Percentiles rank a stretch among this genome's conserved stretches.
Evolutionary conservation across 2,329 filamentous ascomycete genomes (phyloP).

Genomic region (Zasmidium cellare): DNA sequence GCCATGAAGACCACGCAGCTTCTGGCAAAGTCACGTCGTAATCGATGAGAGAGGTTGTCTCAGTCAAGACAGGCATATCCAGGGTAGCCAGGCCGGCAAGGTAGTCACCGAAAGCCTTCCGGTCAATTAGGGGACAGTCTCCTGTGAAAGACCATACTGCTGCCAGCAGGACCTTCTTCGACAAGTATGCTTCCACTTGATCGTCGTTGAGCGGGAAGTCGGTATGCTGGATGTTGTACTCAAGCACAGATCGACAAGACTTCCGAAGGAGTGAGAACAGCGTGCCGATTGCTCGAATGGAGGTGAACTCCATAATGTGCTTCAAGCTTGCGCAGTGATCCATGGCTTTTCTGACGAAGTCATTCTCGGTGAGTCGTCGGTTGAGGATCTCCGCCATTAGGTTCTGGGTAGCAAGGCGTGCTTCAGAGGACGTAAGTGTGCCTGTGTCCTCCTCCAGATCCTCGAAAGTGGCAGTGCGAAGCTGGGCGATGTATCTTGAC

Average conservation of each 20-base stretch:
- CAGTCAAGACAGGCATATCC: constrained; percentile 76
- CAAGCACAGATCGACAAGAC: constrained; percentile 83
- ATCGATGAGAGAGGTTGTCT: constrained; percentile 83
- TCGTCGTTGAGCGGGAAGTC: constrained; percentile 92
- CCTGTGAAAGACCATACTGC: constrained; percentile 95
- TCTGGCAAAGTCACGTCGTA: constrained; percentile 87
- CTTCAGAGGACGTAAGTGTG: constrained; percentile 57
- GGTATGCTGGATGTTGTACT: constrained; percentile 91
- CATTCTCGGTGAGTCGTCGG: constrained; percentile 71
- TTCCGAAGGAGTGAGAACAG: constrained; percentile 96
- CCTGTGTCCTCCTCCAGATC: constrained; percentile 92
- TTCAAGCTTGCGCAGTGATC: constrained; percentile 74
- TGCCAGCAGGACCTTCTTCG: constrained; percentile 91
- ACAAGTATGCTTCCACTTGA: constrained; percentile 83
- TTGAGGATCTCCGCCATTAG: constrained; percentile 78
- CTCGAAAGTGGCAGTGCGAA: constrained; percentile 83
- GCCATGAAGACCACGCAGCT: constrained; percentile 90
- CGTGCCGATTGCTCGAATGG: constrained; percentile 85
- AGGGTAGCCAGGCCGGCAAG: constrained; percentile 81
- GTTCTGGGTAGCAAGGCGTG: constrained; percentile 71
- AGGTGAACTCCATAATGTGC: constrained; percentile 98
- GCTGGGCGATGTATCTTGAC: constrained; percentile 80
- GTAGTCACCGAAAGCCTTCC: constrained; percentile 85
- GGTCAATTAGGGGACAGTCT: constrained; percentile 84
- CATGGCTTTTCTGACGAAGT: constrained; percentile 77